Base-by-base conservation (phyloP, 345 rosid species). In the Populus simonii region DNA sequence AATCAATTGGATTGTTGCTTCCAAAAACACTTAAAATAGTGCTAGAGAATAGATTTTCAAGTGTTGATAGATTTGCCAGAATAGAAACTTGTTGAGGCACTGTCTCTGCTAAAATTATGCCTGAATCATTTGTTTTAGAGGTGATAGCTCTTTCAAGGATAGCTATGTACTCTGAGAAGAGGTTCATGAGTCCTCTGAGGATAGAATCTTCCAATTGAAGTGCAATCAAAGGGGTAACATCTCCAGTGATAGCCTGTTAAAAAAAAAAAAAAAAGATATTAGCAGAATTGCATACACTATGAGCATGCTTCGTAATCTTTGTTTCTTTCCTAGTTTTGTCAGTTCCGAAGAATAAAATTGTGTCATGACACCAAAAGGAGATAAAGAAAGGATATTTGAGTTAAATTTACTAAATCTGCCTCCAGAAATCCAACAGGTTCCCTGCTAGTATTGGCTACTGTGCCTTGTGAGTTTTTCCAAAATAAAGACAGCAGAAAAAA, bases 201-300 rank as follows among this genome's bases (percentile, higher is more conserved):
- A 88, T 66, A 41, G 87, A 82, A 87, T 47, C 84, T 86, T 85
- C 88, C 85, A 91, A 88, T 77, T 77, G 86, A 67, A 87, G 80
- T 57, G 83, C 72, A 74, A 82, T 79, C 80, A 91, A 82, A 72
- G 91, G 87, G 22, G 73, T 51, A 70, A 81, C 78, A 43, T 83
- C 90, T 61, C 78, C 73, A 22, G 84, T 74, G 66, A 87, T 82
- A 39, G 85, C 82, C 92, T 90, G 86, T n/a, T n/a, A 71, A 68
- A 45, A 84, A 76, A 73, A 69, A 43, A 66, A 51, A 66, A 47
- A 35, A 25, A 23, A 9, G 11, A 69, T 51, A 63, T 8, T 18
- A 23, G 17, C 47, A 59, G 45, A 66, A 7, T 43, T 51, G 49
- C 49, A 45, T 3, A 45, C 49, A 3, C 3, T 12, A 45, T 45